These are phyloP conservation scores for Metschnikowia santaceciliae DNA, from an alignment of 805 yeast species.

Conservation along the genomic window DNA sequence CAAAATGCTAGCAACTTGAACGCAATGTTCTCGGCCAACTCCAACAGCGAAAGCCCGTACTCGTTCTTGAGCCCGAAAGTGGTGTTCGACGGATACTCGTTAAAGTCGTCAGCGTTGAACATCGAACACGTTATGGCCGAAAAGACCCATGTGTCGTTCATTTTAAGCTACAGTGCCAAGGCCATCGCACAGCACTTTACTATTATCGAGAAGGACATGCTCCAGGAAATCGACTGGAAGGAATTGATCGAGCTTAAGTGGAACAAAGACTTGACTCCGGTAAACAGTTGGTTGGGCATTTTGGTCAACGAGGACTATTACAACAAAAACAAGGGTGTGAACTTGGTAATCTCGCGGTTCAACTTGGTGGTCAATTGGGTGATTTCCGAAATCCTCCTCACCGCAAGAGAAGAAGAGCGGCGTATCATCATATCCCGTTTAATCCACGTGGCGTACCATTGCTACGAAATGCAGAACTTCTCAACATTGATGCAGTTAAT, in stretches of 20 bases:
- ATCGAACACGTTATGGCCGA: conserved; percentile 41
- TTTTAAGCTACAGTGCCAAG: conserved; percentile 65
- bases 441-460: conserved; percentile 78
- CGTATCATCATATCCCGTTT: conserved; percentile 74
- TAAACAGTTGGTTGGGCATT: conserved; percentile 79
- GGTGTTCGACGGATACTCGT: conserved; percentile 33
- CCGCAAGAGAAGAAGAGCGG: conserved; percentile 56
- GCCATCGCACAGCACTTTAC: conserved; percentile 80
- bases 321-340: conserved; percentile 62
- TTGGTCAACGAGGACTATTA: conserved; percentile 51
- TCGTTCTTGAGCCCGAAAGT: conserved; percentile 24
- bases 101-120: conserved; percentile 27
- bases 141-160: conserved; percentile 73
- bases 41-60: conserved; percentile 12
- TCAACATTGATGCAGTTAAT: conserved; percentile 86
- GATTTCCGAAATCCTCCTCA: conserved; percentile 77
- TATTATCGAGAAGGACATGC: conserved; percentile 76
- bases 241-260: conserved; percentile 76
- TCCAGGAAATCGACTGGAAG: conserved; percentile 87
- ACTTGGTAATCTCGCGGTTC: conserved; percentile 78
- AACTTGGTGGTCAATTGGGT: conserved; percentile 91
- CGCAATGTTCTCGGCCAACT: conserved; percentile 7
- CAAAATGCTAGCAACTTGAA: conserved; percentile 15
- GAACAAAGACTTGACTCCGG: conserved; percentile 62
- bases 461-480: conserved; percentile 70